These are phyloP conservation scores for Triticum timopheevii DNA, from an alignment of 176 grass and related monocot species.

Conservation along the genomic window DNA sequence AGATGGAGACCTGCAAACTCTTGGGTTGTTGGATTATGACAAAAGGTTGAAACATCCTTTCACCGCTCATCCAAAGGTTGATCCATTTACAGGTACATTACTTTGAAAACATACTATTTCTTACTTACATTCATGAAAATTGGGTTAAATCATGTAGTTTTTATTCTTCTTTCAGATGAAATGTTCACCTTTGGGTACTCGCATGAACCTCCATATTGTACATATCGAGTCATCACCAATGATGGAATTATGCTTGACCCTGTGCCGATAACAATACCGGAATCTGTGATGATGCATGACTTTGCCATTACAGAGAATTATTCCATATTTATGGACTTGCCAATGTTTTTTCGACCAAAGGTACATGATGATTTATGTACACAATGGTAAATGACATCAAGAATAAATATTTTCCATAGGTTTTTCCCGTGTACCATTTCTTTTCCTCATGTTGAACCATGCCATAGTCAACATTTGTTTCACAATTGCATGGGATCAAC, in stretches of 20 bases:
- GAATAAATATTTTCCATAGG: neutral
- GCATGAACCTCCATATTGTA: constrained; percentile 78
- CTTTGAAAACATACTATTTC: neutral
- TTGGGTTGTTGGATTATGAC: constrained; percentile 92
- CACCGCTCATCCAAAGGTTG: constrained; percentile 95
- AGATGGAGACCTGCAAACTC: constrained; percentile 93
- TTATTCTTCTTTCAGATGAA: constrained; percentile 61
- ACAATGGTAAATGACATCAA: neutral
- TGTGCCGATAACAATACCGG: constrained; percentile 91
- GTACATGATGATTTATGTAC: constrained; percentile 14
- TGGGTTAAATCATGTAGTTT: neutral
- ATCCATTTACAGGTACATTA: constrained; percentile 77
- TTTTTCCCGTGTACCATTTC: neutral
- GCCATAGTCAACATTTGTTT: neutral
- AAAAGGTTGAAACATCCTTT: constrained; percentile 88
- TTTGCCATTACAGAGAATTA: constrained; percentile 96
- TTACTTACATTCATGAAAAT: neutral
- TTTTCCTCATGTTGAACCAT: neutral
- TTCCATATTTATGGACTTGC: constrained; percentile 93
- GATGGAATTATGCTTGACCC: constrained; percentile 88
- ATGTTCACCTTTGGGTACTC: constrained; percentile 99
- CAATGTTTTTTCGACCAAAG: constrained; percentile 81
- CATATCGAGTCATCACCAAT: constrained; percentile 88
- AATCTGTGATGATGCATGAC: constrained; percentile 96
- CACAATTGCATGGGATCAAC: neutral